Evolutionary conservation across 345 rosid species (phyloP).

Genomic region (Gossypium arboreum): DNA sequence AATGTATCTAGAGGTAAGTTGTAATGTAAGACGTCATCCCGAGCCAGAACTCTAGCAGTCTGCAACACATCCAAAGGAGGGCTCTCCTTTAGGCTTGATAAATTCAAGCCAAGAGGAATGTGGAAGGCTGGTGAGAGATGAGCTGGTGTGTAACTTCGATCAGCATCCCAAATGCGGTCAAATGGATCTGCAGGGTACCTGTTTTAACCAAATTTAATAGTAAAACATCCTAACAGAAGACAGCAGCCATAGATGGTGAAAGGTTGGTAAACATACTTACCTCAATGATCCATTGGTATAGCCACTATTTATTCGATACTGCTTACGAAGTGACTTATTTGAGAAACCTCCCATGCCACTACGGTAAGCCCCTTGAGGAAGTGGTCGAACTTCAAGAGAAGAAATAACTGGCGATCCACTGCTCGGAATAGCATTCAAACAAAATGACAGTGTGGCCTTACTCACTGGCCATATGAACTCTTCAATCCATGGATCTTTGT

Average conservation of each 20-base stretch:
- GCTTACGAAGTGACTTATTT: conserved; percentile 46
- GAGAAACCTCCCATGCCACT: conserved; percentile 39
- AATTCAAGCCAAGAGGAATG: conserved; percentile 25
- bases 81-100: conserved; percentile 44
- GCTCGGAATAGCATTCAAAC: conserved; percentile 44
- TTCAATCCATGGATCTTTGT: conserved; percentile 73
- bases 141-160: conserved; percentile 52
- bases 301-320: conserved; percentile 66
- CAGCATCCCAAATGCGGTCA: conserved; percentile 90
- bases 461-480: conserved; percentile 61
- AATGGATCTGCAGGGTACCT: conserved; percentile 81
- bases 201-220: conserved; percentile 16
- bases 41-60: conserved; percentile 65
- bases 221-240: not conserved
- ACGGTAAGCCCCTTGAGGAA: conserved; percentile 68
- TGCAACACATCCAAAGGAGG: conserved; percentile 71
- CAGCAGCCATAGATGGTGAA: not conserved
- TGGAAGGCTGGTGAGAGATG: conserved; percentile 48
- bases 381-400: conserved; percentile 70
- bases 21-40: conserved; percentile 52
- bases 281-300: conserved; percentile 52
- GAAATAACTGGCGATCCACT: conserved; percentile 75
- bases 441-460: conserved; percentile 49
- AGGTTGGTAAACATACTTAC: conserved; percentile 27
- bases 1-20: conserved; percentile 38